Conservation (phyloP, 169 alveolate species). For the Cryptosporidium bovis region DNA sequence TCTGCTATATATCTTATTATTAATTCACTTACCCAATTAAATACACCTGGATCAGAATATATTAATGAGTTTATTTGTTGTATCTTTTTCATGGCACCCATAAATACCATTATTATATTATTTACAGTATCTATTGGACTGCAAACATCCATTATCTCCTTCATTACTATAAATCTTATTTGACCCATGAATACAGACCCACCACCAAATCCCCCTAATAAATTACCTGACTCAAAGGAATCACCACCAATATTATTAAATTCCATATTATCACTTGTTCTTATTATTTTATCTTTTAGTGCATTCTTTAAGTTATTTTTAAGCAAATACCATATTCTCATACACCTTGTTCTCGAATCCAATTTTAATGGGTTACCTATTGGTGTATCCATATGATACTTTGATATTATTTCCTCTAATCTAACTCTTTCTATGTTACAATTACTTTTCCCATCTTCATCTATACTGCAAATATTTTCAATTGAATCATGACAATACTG, state of each 20-base stretch:
- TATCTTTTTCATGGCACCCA: slow-evolving; percentile 38
- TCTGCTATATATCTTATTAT: slow-evolving; percentile 64
- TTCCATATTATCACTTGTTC: background rate
- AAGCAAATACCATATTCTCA: slow-evolving; percentile 62
- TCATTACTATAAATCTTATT: slow-evolving; percentile 39
- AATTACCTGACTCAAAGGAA: background rate
- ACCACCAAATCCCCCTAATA: too few species aligned
- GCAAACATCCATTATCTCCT: slow-evolving; percentile 61
- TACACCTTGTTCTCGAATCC: slow-evolving; percentile 71
- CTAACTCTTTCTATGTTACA: slow-evolving; percentile 45
- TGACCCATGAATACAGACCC: slow-evolving; percentile 1
- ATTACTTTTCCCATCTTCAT: slow-evolving; percentile 29
- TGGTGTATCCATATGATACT: slow-evolving; percentile 59
- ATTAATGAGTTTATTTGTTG: slow-evolving; percentile 22
- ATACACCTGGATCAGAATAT: slow-evolving; percentile 19
- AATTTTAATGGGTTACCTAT: slow-evolving; percentile 58
- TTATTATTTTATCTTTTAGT: slow-evolving; percentile 19
- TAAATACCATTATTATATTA: slow-evolving; percentile 22
- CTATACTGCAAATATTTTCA: slow-evolving; percentile 38
- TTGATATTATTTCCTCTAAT: slow-evolving; percentile 49
- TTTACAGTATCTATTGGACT: slow-evolving; percentile 73
- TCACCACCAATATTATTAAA: background rate
- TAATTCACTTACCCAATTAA: slow-evolving; percentile 40
- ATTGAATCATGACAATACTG: slow-evolving; percentile 55
- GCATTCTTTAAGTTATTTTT: slow-evolving; percentile 30